Conservation (phyloP, 1,139 yeast genomes). For the Debaryomyces sp. region DNA sequence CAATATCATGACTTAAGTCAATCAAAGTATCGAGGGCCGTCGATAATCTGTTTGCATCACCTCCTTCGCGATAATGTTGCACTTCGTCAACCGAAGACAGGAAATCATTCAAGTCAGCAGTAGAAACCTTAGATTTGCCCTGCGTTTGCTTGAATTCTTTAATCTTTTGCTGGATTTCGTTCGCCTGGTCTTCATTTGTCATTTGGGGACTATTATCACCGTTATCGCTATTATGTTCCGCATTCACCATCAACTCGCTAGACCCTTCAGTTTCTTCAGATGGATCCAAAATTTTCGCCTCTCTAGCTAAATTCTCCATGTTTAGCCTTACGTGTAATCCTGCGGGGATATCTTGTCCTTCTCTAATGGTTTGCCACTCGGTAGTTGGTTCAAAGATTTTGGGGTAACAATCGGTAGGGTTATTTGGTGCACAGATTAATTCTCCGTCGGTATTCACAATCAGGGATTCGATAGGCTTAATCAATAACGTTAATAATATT, state of each 20-base stretch:
- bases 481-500: slow-evolving; percentile 1
- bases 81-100: slow-evolving; percentile 33
- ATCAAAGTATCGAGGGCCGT: slow-evolving; percentile 49
- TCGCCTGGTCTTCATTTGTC: slow-evolving; percentile 1
- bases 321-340: slow-evolving; percentile 78
- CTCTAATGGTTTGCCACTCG: slow-evolving; percentile 70
- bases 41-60: slow-evolving; percentile 18
- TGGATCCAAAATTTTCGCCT: slow-evolving; percentile 60
- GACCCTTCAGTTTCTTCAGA: slow-evolving; percentile 18
- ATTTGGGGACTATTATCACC: background rate
- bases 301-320: slow-evolving; percentile 65
- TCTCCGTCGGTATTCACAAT: slow-evolving; percentile 22
- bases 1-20: slow-evolving; percentile 68
- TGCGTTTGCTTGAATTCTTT: slow-evolving; percentile 15
- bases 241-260: slow-evolving; percentile 18
- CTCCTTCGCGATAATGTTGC: slow-evolving; percentile 14
- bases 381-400: slow-evolving; percentile 57
- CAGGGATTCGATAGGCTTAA: slow-evolving; percentile 2
- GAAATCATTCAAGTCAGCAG: slow-evolving; percentile 27
- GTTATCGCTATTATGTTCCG: slow-evolving; percentile 8
- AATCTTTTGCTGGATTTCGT: slow-evolving; percentile 17
- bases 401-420: slow-evolving; percentile 64
- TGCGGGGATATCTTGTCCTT: slow-evolving; percentile 72
- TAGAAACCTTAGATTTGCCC: slow-evolving; percentile 16
- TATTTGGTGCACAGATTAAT: slow-evolving; percentile 48